phyloP scores from a whole-genome alignment of 345 rosid species.

The Nephelium lappaceum region DNA sequence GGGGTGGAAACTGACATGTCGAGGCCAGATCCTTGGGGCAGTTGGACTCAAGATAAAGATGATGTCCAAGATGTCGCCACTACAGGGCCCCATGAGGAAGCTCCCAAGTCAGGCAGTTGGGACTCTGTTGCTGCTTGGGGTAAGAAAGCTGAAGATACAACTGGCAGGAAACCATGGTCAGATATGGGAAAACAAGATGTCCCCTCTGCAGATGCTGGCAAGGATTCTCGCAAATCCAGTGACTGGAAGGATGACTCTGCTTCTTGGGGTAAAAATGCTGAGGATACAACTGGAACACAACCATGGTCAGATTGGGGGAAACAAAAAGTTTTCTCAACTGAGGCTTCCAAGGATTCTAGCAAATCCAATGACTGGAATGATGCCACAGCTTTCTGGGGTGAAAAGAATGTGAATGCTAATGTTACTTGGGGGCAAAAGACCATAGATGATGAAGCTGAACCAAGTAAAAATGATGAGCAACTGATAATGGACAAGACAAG shows the following conservation, averaged over 20 bases:
- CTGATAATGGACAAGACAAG: neutral
- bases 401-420: neutral
- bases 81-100: neutral
- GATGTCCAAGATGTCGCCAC: neutral
- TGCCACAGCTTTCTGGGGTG: conserved; percentile 3
- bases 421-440: conserved; percentile 5
- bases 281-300: neutral
- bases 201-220: neutral
- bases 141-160: conserved; percentile 20
- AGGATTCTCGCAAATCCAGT: conserved; percentile 19
- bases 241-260: neutral
- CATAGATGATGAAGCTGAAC: neutral
- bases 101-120: conserved; percentile 36
- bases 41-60: conserved; percentile 5
- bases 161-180: conserved; percentile 26
- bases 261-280: neutral
- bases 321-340: conserved; percentile 5
- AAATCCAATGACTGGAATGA: conserved; percentile 2
- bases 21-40: conserved; percentile 1
- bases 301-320: conserved; percentile 26
- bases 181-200: conserved; percentile 32
- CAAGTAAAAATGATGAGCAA: neutral
- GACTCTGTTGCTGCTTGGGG: conserved; percentile 31
- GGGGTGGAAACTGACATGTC: neutral
- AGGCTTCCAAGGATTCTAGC: conserved; percentile 6